Base-by-base conservation (phyloP, 352 stramenopile species). In the Pythium vanterpoolii region DNA sequence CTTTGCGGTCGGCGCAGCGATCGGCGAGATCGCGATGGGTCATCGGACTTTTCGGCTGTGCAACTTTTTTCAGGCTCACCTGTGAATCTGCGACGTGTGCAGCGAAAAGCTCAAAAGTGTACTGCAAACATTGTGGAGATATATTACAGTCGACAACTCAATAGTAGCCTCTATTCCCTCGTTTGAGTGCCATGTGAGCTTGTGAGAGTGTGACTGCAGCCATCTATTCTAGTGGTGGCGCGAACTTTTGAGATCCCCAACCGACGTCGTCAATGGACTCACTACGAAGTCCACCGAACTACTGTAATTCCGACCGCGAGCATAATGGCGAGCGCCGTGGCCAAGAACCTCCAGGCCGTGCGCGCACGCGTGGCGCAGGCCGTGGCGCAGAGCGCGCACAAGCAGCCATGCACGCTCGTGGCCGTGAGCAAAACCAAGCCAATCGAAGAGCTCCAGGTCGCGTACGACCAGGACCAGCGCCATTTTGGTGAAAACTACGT, bases 401-500 rank as follows among this genome's bases (percentile, higher is more conserved):
- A 90, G 63, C 69, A 34, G 31, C 27, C 79, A 62, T 93, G 83
- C 60, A 89, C 77, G 36, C 72, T 98, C 6, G 90, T 98, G 40
- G 94, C 94, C 3, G 94, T 98, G 55, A 97, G 89, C 79, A 98
- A 98, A 71, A 98, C 90, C 23, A 98, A 98, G 68, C 93, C 94
- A 6, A 55, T 95, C 10, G 83, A 95, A 47, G 78, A 95, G 30
- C 71, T 98, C 24, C 64, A 88, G 53, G 88, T 87, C 23, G 87
- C 88, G 21, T 98, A 98, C 69, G 86, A 97, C 9, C 77, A 86
- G 21, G 89, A 90, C 11, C 94, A 98, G 66, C 78, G 91, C 53
- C 79, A 98, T 53, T 99, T 99, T 83, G 96, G 97, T 40, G 97
- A 99, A 68, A 99, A 99, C 79, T 99, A 99, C 71, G 96, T 98